Percentiles rank a stretch among this genome's conserved stretches.
Conservation (phyloP, 2,329 filamentous ascomycete species). For the Ascochyta fabae region DNA sequence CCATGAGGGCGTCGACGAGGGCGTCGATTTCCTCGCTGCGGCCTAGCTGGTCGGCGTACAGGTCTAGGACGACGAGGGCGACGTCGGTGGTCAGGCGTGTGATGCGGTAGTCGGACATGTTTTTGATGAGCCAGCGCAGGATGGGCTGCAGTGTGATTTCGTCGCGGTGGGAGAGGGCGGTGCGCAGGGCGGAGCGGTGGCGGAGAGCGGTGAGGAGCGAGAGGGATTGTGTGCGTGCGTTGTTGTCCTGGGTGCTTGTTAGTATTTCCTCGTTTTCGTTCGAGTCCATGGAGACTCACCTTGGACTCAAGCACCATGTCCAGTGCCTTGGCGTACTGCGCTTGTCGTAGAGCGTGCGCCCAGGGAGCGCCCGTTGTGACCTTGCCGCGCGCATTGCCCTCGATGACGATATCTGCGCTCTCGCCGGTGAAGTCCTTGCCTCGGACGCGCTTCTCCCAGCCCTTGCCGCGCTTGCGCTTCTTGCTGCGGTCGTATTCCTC, state of each 20-base stretch:
- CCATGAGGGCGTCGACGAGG: constrained; percentile 71
- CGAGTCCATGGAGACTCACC: constrained; percentile 28
- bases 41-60: constrained; percentile 82
- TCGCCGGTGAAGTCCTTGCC: constrained; percentile 84
- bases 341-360: constrained; percentile 82
- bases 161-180: constrained; percentile 80
- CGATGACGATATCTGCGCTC: constrained; percentile 86
- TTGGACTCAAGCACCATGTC: constrained; percentile 71
- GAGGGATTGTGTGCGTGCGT: constrained; percentile 58
- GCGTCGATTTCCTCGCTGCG: constrained; percentile 75
- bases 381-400: constrained; percentile 70
- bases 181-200: constrained; percentile 83
- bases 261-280: background rate
- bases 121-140: constrained; percentile 79
- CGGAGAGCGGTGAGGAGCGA: constrained; percentile 84
- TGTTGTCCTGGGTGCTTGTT: constrained; percentile 31
- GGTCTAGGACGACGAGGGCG: constrained; percentile 79
- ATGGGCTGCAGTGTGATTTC: constrained; percentile 82
- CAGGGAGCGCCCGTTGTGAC: constrained; percentile 72
- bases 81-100: constrained; percentile 83
- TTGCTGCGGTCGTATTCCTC: constrained; percentile 78
- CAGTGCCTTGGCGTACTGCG: constrained; percentile 76
- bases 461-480: constrained; percentile 65
- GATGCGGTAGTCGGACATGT: constrained; percentile 83
- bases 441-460: constrained; percentile 67